These are phyloP conservation scores for Candida nemodendra DNA, from an alignment of 805 yeast genomes.

Conservation along the genomic window DNA sequence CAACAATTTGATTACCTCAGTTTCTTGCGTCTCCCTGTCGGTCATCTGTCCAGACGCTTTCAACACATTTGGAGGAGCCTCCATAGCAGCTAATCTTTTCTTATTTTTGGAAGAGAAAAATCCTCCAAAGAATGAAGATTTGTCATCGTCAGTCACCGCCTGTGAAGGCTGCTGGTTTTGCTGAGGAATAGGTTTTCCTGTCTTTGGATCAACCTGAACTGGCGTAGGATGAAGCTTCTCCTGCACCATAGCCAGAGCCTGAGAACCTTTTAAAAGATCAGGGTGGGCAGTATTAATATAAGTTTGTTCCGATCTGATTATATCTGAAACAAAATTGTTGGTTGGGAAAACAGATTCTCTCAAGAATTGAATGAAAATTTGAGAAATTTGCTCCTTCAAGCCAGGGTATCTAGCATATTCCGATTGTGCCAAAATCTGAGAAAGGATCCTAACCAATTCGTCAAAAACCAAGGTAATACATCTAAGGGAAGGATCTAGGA, in stretches of 20 bases:
- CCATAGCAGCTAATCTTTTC: constrained; percentile 92
- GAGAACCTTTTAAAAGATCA: constrained; percentile 90
- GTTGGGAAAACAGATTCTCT: constrained; percentile 83
- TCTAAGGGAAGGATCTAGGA: constrained; percentile 89
- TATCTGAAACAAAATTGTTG: constrained; percentile 76
- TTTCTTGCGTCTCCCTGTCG: constrained; percentile 94
- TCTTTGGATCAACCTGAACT: constrained; percentile 80
- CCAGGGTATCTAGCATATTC: constrained; percentile 88
- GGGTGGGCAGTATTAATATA: constrained; percentile 98
- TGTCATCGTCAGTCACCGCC: constrained; percentile 44
- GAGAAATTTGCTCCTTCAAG: constrained; percentile 81
- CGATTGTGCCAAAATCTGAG: constrained; percentile 79
- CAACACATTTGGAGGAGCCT: constrained; percentile 93
- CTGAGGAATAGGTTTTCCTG: constrained; percentile 75
- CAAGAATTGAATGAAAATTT: constrained; percentile 74
- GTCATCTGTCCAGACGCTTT: constrained; percentile 91
- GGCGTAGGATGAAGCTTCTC: constrained; percentile 83
- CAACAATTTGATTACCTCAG: constrained; percentile 92
- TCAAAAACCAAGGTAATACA: constrained; percentile 90
- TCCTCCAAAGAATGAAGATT: constrained; percentile 90
- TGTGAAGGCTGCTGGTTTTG: constrained; percentile 30
- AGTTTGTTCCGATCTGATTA: constrained; percentile 83
- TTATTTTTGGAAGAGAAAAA: constrained; percentile 90
- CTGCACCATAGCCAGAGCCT: constrained; percentile 89
- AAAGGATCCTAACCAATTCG: constrained; percentile 86